Evolutionary conservation across 202 grass and related monocot species (phyloP), one percentile per base, ranked within the genome.

Genomic region (Carex sylvatica): DNA sequence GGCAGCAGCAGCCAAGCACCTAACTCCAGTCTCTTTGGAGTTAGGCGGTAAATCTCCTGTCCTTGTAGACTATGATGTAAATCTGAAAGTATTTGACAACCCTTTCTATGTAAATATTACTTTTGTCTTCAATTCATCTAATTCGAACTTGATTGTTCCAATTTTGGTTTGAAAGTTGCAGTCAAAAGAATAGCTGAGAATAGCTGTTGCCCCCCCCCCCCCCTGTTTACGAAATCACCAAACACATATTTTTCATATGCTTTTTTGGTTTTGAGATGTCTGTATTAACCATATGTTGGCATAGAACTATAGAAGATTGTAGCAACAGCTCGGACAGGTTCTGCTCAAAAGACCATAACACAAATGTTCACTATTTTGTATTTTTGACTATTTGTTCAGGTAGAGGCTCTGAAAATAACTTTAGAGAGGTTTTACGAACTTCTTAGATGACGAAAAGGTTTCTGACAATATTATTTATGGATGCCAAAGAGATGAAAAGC

Each of bases 1-100:
- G 93, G 13, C 85, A 60, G 91, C 91, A 65, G 97, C 97, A 2
- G 91, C 93, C 10, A 96, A 96, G 85, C 87, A 99, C 90, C 78
- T 99, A 42, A 99, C 93, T 52, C 97, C 97, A 3, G 93, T 99
- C 14, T 40, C 81, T 75, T 66, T 99, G 61, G 97, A 99, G 85
- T 93, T 99, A 5, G 97, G 97, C 69, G 97, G 97, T 85, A 99
- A 99, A 89, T 94, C 23, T 80, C 97, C 97, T 86, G 89, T 87
- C 84, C 56, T 99, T 64, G 83, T 99, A 40, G 97, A 97, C 86
- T 92, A 91, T 20, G 44, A 99, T 31, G 40, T 96, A 30, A 83
- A 97, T 81, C 73, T 94, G 76, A 89, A 89, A 61, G 97, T 99
- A 96, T 90, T 74, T 64, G 40, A 82, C 26, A 42, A 86, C 9